A percentile compares a stretch with the other conserved stretches of the same genome.
These are phyloP conservation scores for Heterobasidion occidentale DNA, from an alignment of 1,284 basidiomycete genomes.

Conservation along the genomic window DNA sequence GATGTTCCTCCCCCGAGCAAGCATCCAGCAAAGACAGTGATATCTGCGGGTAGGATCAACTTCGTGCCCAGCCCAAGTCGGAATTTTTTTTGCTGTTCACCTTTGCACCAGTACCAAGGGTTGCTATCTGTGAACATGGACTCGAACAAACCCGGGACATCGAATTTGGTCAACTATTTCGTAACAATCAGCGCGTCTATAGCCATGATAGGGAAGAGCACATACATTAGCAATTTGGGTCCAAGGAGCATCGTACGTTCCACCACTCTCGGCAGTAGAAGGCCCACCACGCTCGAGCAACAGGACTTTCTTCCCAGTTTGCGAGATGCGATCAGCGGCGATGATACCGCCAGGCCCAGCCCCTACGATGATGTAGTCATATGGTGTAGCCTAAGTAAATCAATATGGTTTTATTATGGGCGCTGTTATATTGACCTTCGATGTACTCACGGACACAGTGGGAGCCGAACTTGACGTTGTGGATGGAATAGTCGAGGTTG, in stretches of 20 bases:
- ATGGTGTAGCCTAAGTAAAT: conserved; percentile 34
- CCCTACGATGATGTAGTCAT: conserved; percentile 59
- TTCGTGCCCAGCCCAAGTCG: neutral
- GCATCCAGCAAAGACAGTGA: conserved; percentile 56
- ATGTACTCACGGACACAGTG: conserved; percentile 25
- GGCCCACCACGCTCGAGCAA: conserved; percentile 57
- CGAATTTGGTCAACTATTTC: conserved; percentile 51
- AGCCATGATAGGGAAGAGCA: neutral
- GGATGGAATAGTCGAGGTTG: conserved; percentile 16
- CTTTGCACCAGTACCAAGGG: conserved; percentile 60
- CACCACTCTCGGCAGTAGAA: conserved; percentile 50
- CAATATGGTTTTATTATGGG: neutral
- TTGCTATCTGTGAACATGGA: conserved; percentile 51
- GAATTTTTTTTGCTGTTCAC: conserved; percentile 16
- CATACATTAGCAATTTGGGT: conserved; percentile 38
- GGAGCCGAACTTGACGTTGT: conserved; percentile 23
- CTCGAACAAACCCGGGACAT: conserved; percentile 57
- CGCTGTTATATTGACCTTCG: neutral
- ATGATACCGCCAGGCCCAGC: conserved; percentile 43
- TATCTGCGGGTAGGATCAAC: conserved; percentile 26
- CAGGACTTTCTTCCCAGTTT: conserved; percentile 55
- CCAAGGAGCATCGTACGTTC: conserved; percentile 50
- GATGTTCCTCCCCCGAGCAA: conserved; percentile 54
- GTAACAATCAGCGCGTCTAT: neutral
- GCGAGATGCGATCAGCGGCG: conserved; percentile 48